Base-by-base conservation (phyloP, 768 basidiomycete genomes). In the Trametopsis cervina region DNA sequence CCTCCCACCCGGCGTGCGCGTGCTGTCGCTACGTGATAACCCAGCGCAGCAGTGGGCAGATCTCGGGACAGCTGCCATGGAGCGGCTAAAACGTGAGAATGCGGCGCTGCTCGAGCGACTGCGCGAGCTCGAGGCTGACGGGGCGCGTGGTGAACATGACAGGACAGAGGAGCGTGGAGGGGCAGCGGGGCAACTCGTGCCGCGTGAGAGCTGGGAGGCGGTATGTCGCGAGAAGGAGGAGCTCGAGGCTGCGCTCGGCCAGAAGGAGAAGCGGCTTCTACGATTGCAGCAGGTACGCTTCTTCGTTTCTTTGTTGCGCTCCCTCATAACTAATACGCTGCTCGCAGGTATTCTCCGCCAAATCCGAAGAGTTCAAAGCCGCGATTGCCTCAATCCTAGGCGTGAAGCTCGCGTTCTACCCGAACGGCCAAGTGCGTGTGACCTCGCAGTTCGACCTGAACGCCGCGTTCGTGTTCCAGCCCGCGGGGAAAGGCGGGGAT, bases 361-460 rank as follows among this genome's bases (percentile, higher is more conserved):
- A 96, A 63, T 83, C 84, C 7, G 78, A 85, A 50, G 93, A 97
- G 60, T 95, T 98, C 71, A 80, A 89, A 33, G 89, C 94, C 60
- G 84, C 92, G 4, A 86, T 97, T 50, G 83, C 85, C 3, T 83
- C 87, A 0, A 85, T 98, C 42, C 76, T 97, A 0, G 95, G 94
- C 4, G 83, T 92, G 60, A 91, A 95, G 58, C 77, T 97, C 42
- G 83, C 85, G 1, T 96, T 97, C 62, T 89, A 89, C 60, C 88
- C 86, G 13, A 91, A 90, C 43, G 94, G 93, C 0, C 82, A 90
- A 56, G 85, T 97, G 42, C 77, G 89, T 18, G 81, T 96, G 51
- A 94, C 92, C 4, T 87, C 85, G n/a, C 76, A 89, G 56, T 97
- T 85, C 67, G 93, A 96, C 53, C 78, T 89, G 4, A 77, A 77